Evolutionary conservation across 805 yeast species (phyloP).

Genomic region (Starmerella khaoyaiensis): DNA sequence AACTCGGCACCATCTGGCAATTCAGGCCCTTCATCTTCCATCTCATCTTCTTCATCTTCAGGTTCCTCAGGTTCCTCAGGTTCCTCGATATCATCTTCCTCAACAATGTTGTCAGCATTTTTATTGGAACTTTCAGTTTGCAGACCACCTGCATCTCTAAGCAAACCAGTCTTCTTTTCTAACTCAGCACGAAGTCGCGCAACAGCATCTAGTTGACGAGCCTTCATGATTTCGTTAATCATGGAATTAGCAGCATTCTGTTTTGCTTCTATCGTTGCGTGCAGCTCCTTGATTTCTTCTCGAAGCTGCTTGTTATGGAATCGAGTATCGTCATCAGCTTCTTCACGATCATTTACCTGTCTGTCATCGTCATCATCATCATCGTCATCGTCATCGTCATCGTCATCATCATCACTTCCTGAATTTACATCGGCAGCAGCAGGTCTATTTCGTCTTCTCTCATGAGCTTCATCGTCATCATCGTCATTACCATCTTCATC

Average conservation of each 20-base stretch:
- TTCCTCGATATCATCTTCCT: constrained; percentile 28
- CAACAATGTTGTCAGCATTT: constrained; percentile 20
- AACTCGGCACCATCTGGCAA: constrained; percentile 18
- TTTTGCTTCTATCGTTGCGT: constrained; percentile 62
- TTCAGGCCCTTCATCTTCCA: constrained; percentile 11
- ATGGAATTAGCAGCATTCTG: constrained; percentile 57
- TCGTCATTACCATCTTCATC: constrained; percentile 17
- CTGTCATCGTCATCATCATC: constrained; percentile 2
- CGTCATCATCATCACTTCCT: constrained; percentile 22
- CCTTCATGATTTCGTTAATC: constrained; percentile 70
- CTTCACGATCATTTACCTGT: constrained; percentile 39
- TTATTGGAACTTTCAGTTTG: constrained; percentile 21
- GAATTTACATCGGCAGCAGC: too few species aligned
- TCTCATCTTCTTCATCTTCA: constrained; percentile 25
- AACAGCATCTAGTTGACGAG: constrained; percentile 72
- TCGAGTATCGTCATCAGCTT: constrained; percentile 38
- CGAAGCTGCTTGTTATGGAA: constrained; percentile 61
- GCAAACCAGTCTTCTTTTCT: constrained; percentile 62
- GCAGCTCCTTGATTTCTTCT: constrained; percentile 78
- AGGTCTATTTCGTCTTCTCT: too few species aligned
- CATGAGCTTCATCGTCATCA: too few species aligned
- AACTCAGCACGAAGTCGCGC: constrained; percentile 66
- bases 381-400: constrained; percentile 20
- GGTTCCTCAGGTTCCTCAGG: constrained; percentile 26
- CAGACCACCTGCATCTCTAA: constrained; percentile 30